phyloP scores from a whole-genome alignment of 306 rosid genomes.

The Glycine tomentella region DNA sequence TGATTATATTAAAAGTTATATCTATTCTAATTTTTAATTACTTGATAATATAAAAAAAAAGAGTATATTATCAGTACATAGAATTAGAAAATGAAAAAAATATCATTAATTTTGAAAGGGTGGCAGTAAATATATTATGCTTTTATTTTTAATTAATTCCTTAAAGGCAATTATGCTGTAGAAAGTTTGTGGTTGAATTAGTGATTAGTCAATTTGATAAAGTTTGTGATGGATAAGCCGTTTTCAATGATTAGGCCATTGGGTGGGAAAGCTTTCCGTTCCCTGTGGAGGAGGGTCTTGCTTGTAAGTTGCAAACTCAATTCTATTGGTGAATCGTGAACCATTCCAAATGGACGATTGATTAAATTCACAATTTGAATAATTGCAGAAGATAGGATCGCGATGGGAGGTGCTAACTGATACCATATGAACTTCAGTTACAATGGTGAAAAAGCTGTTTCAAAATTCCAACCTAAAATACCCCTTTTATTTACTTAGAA shows the following conservation, averaged over 20 bases:
- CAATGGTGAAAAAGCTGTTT: not conserved
- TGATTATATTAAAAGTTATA: too few species aligned
- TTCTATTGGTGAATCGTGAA: not conserved
- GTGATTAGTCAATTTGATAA: conserved; percentile 1
- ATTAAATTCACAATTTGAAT: conserved; percentile 2
- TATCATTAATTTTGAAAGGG: too few species aligned
- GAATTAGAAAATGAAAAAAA: too few species aligned
- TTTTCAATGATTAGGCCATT: conserved; percentile 10
- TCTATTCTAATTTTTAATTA: too few species aligned
- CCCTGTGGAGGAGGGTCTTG: conserved; percentile 8
- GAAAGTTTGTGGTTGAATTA: not conserved
- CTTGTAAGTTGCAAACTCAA: conserved; percentile 33
- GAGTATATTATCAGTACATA: too few species aligned
- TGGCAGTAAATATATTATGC: too few species aligned
- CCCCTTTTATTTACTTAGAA: not conserved
- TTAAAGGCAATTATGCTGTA: not conserved
- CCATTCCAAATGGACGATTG: not conserved
- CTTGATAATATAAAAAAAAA: too few species aligned
- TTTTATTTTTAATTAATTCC: too few species aligned
- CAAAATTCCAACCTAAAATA: not conserved
- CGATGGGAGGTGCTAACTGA: not conserved
- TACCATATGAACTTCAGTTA: not conserved
- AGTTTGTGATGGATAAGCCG: not conserved
- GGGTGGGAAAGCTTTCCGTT: conserved; percentile 14
- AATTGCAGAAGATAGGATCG: not conserved